Evolutionary conservation across 1,139 yeast species (phyloP), one percentile per base, ranked within the genome.

Genomic region (Candida glucosophila): DNA sequence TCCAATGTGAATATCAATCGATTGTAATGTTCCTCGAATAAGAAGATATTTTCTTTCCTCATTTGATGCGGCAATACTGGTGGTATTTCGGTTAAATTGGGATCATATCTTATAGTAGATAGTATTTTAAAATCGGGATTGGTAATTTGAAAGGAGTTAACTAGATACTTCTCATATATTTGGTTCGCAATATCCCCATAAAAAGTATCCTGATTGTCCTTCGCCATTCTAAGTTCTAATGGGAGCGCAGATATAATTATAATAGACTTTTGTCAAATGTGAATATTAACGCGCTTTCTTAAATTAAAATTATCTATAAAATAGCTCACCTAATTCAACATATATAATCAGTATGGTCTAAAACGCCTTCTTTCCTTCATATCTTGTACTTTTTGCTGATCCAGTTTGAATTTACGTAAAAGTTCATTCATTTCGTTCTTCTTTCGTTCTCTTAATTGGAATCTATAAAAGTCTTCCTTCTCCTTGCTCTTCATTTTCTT

Each of bases 401-500:
- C 98, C 35, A 78, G 76, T 49, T 81, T 85, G 58, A 86, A 92
- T 51, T 86, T 82, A 34, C 58, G 64, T 45, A 90, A 63, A 47
- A 92, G 62, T 28, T 82, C 86, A 48, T 83, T 83, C 83, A 90
- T 85, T 52, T 88, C 95, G 37, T 72, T 75, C 64, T 90, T 90
- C 69, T 88, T 90, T 48, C 75, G 73, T 49, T 92, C 95, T 53
- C 98, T 76, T 41, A 90, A 72, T 58, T 92, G 99, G 73, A 88
- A 92, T 43, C 95, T 70, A 62, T 92, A 92, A 63, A 92, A 90
- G 55, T 92, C 97, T 38, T 71, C 70, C 61, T 86, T 83, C 41
- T 86, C 92, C 54, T 82, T 81, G 59, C 70, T 76, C 52, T 80
- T 76, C 55, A 68, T 60, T 51, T 76, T 78, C 25, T 55, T 52